Percentiles rank a stretch among this genome's conserved stretches.
These are phyloP conservation scores for Solanum pennellii DNA, from an alignment of 257 asterid species.

Conservation along the genomic window DNA sequence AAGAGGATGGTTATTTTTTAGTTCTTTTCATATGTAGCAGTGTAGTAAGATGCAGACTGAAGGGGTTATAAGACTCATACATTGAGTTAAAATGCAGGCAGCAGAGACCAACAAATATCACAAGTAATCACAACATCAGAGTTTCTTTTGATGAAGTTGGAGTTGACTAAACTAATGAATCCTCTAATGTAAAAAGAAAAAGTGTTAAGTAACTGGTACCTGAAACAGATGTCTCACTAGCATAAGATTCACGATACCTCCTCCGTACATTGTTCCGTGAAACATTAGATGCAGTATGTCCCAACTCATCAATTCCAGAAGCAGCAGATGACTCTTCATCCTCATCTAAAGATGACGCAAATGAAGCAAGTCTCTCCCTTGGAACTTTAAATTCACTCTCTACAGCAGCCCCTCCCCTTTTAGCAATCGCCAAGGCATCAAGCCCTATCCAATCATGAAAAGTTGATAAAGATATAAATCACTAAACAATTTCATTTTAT, in stretches of 20 bases:
- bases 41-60: neutral
- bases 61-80: neutral
- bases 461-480: neutral
- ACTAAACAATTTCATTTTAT: neutral
- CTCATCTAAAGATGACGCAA: conserved; percentile 56
- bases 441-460: conserved; percentile 35
- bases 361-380: conserved; percentile 48
- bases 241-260: conserved; percentile 56
- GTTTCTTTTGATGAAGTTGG: neutral
- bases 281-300: conserved; percentile 14
- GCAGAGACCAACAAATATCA: neutral
- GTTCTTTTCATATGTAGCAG: neutral
- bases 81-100: neutral
- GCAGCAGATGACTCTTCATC: conserved; percentile 40
- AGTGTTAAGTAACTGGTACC: conserved; percentile 23
- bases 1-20: neutral
- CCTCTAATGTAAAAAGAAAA: neutral
- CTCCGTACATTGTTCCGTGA: conserved; percentile 22
- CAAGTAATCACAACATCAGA: neutral
- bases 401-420: conserved; percentile 34
- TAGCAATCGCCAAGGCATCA: conserved; percentile 59
- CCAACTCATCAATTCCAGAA: conserved; percentile 43
- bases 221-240: conserved; percentile 29
- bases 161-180: neutral
- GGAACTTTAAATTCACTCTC: conserved; percentile 64